A percentile compares a stretch with the other conserved stretches of the same genome.
Conservation (phyloP, 1,284 basidiomycete species). For the Moniliophthora roreri region DNA sequence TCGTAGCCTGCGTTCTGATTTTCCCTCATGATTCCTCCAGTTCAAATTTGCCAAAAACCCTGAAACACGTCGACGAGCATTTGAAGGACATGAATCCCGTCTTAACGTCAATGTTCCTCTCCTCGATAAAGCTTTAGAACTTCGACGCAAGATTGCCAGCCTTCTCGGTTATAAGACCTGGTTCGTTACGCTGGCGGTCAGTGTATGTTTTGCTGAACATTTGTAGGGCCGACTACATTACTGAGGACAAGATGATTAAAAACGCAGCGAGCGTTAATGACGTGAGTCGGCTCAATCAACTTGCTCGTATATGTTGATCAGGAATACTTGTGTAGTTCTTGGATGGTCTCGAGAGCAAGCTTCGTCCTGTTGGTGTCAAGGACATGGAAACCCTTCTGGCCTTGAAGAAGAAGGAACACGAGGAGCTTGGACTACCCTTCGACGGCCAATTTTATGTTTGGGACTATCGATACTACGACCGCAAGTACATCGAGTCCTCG, state of each 20-base stretch:
- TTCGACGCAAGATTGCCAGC: conserved; percentile 67
- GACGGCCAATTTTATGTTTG: conserved; percentile 72
- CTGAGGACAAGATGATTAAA: conserved; percentile 86
- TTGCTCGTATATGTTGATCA: not conserved
- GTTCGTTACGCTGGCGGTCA: conserved; percentile 20
- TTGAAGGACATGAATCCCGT: conserved; percentile 66
- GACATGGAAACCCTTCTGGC: conserved; percentile 67
- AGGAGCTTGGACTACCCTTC: conserved; percentile 53
- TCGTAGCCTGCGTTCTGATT: not conserved
- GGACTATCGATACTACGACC: conserved; percentile 75
- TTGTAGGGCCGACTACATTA: conserved; percentile 68
- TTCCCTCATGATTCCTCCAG: conserved; percentile 32
- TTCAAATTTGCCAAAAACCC: conserved; percentile 77
- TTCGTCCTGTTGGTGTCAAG: conserved; percentile 69
- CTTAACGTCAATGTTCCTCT: conserved; percentile 69
- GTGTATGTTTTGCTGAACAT: conserved; percentile 1
- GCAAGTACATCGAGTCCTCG: conserved; percentile 65
- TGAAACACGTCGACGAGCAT: conserved; percentile 63
- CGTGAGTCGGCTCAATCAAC: conserved; percentile 28
- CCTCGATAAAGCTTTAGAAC: conserved; percentile 60
- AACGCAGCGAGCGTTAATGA: conserved; percentile 55
- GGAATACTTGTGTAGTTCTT: conserved; percentile 46
- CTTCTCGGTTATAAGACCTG: conserved; percentile 76
- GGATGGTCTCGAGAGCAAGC: conserved; percentile 67
- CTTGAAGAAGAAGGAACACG: conserved; percentile 73